A percentile compares a stretch with the other conserved stretches of the same genome.
Evolutionary conservation across 495 filamentous ascomycete genomes (phyloP).

Genomic region (Aspergillus indologenus): DNA sequence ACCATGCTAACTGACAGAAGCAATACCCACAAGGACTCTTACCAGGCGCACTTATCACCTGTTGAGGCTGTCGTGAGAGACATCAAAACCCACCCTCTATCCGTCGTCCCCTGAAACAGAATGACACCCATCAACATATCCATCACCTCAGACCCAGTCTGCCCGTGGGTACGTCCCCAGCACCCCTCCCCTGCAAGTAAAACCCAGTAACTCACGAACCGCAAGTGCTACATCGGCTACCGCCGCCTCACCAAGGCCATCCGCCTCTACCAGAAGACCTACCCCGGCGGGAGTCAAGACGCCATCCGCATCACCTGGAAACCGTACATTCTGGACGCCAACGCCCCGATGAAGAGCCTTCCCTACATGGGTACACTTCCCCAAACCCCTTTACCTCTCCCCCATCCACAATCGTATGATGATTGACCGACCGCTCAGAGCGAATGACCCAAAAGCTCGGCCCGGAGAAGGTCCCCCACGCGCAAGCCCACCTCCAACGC

Average conservation of each 20-base stretch:
- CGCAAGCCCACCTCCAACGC: slow-evolving; percentile 18
- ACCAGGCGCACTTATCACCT: too few relatives aligned
- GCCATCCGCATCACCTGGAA: slow-evolving; percentile 58
- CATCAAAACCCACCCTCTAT: too few relatives aligned
- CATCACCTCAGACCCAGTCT: slow-evolving; percentile 64
- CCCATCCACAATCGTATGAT: neutral
- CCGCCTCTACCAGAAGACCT: slow-evolving; percentile 48
- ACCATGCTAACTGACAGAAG: too few relatives aligned
- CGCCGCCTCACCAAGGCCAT: slow-evolving; percentile 61
- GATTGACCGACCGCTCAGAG: slow-evolving; percentile 5
- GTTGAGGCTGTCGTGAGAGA: too few relatives aligned
- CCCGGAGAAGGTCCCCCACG: slow-evolving; percentile 13
- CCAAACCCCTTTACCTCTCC: neutral
- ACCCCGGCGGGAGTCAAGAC: slow-evolving; percentile 52
- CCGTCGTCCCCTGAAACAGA: too few relatives aligned
- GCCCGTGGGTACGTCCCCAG: slow-evolving; percentile 54
- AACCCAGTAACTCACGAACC: neutral
- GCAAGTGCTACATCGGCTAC: slow-evolving; percentile 67
- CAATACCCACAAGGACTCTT: too few relatives aligned
- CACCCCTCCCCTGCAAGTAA: neutral
- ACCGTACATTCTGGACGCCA: slow-evolving; percentile 65
- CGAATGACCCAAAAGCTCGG: slow-evolving; percentile 23
- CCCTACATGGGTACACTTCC: slow-evolving; percentile 10
- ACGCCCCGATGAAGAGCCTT: slow-evolving; percentile 42
- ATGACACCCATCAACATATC: slow-evolving; percentile 67